Conservation (phyloP, 345 rosid genomes). For the Eucalyptus marginata region DNA sequence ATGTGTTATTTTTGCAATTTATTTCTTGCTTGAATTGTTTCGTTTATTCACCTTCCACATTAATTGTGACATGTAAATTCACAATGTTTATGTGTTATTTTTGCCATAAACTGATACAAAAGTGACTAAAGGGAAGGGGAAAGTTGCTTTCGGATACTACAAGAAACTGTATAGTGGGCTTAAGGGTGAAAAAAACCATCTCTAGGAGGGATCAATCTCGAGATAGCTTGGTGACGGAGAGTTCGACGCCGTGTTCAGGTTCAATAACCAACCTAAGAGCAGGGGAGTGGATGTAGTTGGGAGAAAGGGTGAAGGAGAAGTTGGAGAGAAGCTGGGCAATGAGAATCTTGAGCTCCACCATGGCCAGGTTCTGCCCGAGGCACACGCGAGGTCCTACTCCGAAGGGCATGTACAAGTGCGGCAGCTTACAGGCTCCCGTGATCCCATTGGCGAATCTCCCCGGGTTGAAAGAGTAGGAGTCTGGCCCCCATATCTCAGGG, state of each 20-base stretch:
- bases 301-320: conserved; percentile 24
- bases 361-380: conserved; percentile 36
- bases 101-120: too few relatives aligned
- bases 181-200: background rate
- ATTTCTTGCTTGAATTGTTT: too few relatives aligned
- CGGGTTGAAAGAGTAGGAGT: conserved; percentile 19
- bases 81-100: too few relatives aligned
- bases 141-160: background rate
- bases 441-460: conserved; percentile 24
- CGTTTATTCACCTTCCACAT: too few relatives aligned
- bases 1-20: too few relatives aligned
- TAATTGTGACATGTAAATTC: too few relatives aligned
- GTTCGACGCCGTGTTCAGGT: conserved; percentile 25
- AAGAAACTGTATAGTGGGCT: background rate
- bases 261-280: conserved; percentile 17
- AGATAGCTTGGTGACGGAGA: conserved; percentile 10
- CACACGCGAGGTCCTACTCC: conserved; percentile 36
- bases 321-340: conserved; percentile 8
- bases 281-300: conserved; percentile 17
- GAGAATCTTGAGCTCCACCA: conserved; percentile 32
- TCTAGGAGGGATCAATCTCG: background rate
- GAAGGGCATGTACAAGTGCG: conserved; percentile 30
- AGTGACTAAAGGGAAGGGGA: background rate
- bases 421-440: conserved; percentile 16
- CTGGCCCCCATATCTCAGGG: conserved; percentile 42